Percentiles rank a stretch among this genome's conserved stretches.
Conservation (phyloP, 208 protist species). For the Wallacemonas sp. region DNA sequence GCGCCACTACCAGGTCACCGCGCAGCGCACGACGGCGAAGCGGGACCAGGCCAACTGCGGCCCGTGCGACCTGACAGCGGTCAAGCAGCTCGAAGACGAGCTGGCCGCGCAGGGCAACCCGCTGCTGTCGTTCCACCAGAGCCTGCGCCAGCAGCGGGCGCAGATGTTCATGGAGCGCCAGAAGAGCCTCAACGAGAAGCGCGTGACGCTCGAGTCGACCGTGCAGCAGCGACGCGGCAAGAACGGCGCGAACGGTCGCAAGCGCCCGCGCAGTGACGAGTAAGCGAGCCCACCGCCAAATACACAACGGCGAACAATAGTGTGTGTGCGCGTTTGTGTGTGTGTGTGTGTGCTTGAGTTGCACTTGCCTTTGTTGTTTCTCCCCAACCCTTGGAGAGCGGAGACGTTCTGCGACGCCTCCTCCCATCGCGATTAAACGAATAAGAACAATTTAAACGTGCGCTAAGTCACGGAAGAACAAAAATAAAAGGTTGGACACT, state of each 20-base stretch:
- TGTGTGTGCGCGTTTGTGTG: too few species aligned
- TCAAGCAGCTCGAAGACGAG: slow-evolving; percentile 85
- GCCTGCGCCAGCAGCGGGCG: slow-evolving; percentile 77
- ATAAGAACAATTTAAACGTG: background rate
- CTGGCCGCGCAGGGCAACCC: slow-evolving; percentile 52
- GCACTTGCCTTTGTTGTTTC: background rate
- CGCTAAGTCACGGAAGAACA: background rate
- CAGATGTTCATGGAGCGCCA: slow-evolving; percentile 68
- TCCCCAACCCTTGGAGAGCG: background rate
- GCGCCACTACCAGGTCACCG: slow-evolving; percentile 75
- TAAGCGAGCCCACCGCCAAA: background rate
- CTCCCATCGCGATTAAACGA: slow-evolving; percentile 10
- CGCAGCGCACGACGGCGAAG: slow-evolving; percentile 59
- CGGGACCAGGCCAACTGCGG: slow-evolving; percentile 80
- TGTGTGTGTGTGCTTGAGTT: background rate
- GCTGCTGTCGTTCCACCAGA: slow-evolving; percentile 64
- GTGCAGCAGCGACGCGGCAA: slow-evolving; percentile 40
- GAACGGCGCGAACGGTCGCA: slow-evolving; percentile 23
- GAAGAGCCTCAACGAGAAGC: slow-evolving; percentile 50
- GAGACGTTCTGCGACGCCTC: background rate
- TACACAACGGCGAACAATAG: too few species aligned
- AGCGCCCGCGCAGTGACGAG: slow-evolving; percentile 25
- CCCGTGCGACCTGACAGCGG: slow-evolving; percentile 75
- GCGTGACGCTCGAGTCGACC: slow-evolving; percentile 73
- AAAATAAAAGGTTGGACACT: background rate